Conservation (phyloP, 768 basidiomycete species). For the Sistotremastrum niveocremeum region DNA sequence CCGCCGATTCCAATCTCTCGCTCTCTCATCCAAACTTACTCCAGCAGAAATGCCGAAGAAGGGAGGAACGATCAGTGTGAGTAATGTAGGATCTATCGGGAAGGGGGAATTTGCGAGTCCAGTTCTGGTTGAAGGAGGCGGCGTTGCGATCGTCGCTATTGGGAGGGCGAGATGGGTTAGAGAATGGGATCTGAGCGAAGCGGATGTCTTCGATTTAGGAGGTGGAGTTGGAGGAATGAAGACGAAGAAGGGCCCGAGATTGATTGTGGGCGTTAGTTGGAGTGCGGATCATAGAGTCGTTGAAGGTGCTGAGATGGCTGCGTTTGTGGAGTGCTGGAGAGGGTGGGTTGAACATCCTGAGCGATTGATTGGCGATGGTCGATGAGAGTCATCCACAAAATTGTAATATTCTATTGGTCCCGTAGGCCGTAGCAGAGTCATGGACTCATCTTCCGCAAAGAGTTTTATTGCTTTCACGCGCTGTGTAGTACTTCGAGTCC, state of each 20-base stretch:
- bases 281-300: constrained; percentile 79
- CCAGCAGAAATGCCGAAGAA: constrained; percentile 56
- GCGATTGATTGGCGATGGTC: constrained; percentile 43
- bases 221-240: constrained; percentile 33
- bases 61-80: constrained; percentile 70
- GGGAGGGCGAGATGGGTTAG: constrained; percentile 57
- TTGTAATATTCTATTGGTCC: not conserved
- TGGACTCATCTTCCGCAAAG: too few species aligned
- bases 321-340: constrained; percentile 80
- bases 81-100: constrained; percentile 75
- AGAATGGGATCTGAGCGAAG: not conserved
- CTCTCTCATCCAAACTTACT: constrained; percentile 50
- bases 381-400: constrained; percentile 13
- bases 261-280: constrained; percentile 63
- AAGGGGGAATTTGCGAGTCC: constrained; percentile 57
- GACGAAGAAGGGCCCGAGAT: constrained; percentile 20
- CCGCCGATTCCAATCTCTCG: constrained; percentile 46
- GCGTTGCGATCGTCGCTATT: constrained; percentile 74
- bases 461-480: too few species aligned
- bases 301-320: constrained; percentile 81
- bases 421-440: too few species aligned
- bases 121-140: constrained; percentile 69
- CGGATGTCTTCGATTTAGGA: constrained; percentile 46
- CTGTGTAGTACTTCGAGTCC: too few species aligned
- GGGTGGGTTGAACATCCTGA: constrained; percentile 64